phyloP scores from a whole-genome alignment of 176 grass and related monocot species.

The Secale cereale region DNA sequence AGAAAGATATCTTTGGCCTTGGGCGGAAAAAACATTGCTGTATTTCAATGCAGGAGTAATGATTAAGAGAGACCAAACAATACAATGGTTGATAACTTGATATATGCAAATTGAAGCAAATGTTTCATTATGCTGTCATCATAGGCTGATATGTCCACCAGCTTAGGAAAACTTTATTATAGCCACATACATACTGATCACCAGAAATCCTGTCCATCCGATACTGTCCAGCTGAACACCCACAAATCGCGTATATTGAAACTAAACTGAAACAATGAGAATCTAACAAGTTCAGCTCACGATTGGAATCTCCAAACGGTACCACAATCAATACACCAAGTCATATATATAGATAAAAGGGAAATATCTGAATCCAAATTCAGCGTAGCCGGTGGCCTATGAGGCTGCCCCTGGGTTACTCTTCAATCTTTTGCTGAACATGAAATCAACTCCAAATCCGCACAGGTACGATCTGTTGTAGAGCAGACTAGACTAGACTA shows the following conservation, averaged over 20 bases:
- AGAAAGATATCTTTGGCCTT: too few relatives aligned
- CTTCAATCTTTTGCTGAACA: too few relatives aligned
- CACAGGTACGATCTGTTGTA: too few relatives aligned
- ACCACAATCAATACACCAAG: background rate
- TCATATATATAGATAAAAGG: background rate
- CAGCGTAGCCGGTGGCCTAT: background rate
- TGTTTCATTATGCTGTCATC: background rate
- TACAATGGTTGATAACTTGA: background rate
- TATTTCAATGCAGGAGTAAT: background rate
- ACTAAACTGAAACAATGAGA: background rate
- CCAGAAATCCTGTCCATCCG: background rate
- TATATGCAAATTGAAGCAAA: constrained; percentile 11
- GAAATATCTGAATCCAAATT: background rate
- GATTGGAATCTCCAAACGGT: background rate
- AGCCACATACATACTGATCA: background rate
- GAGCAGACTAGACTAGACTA: background rate
- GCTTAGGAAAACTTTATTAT: background rate
- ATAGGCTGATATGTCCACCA: background rate
- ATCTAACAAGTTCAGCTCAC: background rate
- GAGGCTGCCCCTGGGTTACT: background rate
- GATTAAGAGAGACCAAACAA: background rate
- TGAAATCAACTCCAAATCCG: too few relatives aligned
- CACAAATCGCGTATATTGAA: background rate
- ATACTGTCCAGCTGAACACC: background rate
- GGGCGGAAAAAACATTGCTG: too few relatives aligned